Base-by-base conservation (phyloP, 768 basidiomycete species). In the Tylopilus rubrobrunneus region DNA sequence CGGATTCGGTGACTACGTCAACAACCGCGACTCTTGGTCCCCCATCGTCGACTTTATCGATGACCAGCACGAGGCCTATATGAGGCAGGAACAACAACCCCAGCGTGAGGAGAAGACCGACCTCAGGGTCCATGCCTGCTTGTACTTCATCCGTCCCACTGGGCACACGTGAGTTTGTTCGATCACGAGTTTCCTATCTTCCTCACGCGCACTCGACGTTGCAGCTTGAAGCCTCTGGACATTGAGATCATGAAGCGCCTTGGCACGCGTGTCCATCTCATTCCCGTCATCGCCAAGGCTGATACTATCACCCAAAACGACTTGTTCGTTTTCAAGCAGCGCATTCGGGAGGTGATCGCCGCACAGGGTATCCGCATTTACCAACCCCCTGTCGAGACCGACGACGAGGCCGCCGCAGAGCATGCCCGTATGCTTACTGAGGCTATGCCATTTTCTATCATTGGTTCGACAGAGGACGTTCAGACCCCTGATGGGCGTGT, bases 221-320 rank as follows among this genome's bases (percentile, higher is more conserved):
- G 39, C 49, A 63, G 93, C 0, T 76, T 98, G 61, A 98, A 98
- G 74, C 97, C 97, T 21, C 81, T 99, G 45, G 97, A 99, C 68
- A 95, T 99, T 62, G 97, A 98, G 74, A 94, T 98, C 71, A 99
- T 99, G 97, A 98, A 98, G 78, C 90, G 94, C 53, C 86, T 99
- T 19, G 96, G 97, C 37, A 95, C 95, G 45, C 87, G 97, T 61
- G 97, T 98, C 70, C 97, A 99, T 73, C 81, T 99, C 56, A 98
- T 99, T 62, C 97, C 97, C 6, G 94, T 98, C 64, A 78, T 99
- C 50, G 92, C 97, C 52, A 98, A 98, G 74, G 96, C 97, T 23
- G 97, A 98, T 67, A 99, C 97, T 2, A 78, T 99, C 57, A 98
- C 94, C 1, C 95, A 96, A 66, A 87, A 87, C 57, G 97, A 98